Percentiles rank a stretch among this genome's conserved stretches.
These are phyloP conservation scores for Takakia lepidozioides DNA, from an alignment of 225 moss, liverwort and hornwort species.

Conservation along the genomic window DNA sequence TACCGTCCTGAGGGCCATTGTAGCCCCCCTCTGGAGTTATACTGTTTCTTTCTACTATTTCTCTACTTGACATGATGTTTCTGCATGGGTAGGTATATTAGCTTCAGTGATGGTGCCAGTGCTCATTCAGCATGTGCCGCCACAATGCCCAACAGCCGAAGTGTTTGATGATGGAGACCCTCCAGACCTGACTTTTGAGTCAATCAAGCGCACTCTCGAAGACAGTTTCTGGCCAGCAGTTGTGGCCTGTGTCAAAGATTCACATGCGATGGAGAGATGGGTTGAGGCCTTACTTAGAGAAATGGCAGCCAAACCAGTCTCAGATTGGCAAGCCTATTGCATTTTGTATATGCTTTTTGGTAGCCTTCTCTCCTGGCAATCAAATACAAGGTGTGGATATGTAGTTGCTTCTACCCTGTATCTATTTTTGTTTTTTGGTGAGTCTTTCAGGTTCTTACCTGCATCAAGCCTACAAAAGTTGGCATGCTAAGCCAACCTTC, in stretches of 20 bases:
- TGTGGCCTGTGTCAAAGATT: slow-evolving; percentile 53
- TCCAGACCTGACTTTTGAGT: slow-evolving; percentile 16
- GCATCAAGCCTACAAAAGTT: not conserved
- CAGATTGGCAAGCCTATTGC: slow-evolving; percentile 63
- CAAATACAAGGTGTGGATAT: slow-evolving; percentile 71
- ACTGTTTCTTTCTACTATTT: slow-evolving; percentile 5
- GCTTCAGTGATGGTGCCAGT: slow-evolving; percentile 47
- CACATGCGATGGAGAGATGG: slow-evolving; percentile 80
- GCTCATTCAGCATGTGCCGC: slow-evolving; percentile 34
- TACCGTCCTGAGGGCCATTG: not conserved
- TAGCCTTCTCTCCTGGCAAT: slow-evolving; percentile 39
- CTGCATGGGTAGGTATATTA: slow-evolving; percentile 21
- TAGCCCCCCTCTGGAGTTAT: too few species aligned
- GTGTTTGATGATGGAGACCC: slow-evolving; percentile 21
- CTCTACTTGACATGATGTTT: not conserved
- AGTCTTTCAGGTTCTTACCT: not conserved
- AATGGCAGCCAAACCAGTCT: slow-evolving; percentile 37
- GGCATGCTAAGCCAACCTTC: too few species aligned
- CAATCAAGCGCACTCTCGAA: slow-evolving; percentile 26
- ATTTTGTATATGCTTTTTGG: slow-evolving; percentile 60
- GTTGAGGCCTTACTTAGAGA: slow-evolving; percentile 70
- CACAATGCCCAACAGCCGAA: too few species aligned
- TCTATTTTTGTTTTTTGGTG: too few species aligned
- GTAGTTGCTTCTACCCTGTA: too few species aligned
- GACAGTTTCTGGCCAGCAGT: slow-evolving; percentile 56